phyloP scores from a whole-genome alignment of 2,329 filamentous ascomycete genomes.

The Venturia asperata region DNA sequence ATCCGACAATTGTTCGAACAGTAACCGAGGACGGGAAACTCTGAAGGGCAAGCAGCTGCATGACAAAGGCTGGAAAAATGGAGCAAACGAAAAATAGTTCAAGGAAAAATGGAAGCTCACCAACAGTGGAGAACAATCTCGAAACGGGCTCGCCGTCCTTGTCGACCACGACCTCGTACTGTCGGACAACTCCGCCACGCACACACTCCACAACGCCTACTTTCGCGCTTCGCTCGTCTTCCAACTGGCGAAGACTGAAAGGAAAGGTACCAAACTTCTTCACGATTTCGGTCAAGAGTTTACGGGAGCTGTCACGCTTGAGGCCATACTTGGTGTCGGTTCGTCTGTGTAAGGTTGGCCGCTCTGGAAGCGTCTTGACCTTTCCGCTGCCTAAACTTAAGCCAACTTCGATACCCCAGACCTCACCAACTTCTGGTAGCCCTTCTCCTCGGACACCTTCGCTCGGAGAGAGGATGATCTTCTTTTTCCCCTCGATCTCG shows the following conservation, averaged over 20 bases:
- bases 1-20: not conserved
- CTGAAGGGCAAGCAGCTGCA: conserved; percentile 2
- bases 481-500: conserved; percentile 96
- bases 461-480: conserved; percentile 84
- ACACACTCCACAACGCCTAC: conserved; percentile 96
- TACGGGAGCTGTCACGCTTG: conserved; percentile 88
- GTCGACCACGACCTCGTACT: conserved; percentile 94
- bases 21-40: not conserved
- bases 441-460: conserved; percentile 91
- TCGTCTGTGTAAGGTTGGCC: conserved; percentile 85
- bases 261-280: conserved; percentile 98
- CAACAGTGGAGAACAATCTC: conserved; percentile 82
- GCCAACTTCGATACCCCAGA: conserved; percentile 96
- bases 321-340: conserved; percentile 86
- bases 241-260: conserved; percentile 93
- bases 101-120: conserved; percentile 53
- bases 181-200: conserved; percentile 81
- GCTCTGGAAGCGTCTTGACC: conserved; percentile 83
- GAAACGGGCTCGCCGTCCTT: conserved; percentile 82
- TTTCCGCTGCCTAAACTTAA: conserved; percentile 87
- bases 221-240: conserved; percentile 92
- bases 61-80: not conserved
- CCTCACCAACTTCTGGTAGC: conserved; percentile 78
- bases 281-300: conserved; percentile 87
- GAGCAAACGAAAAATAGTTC: not conserved